Base-by-base conservation (phyloP, 2,329 filamentous ascomycete species). In the Byssochlamys sp. region DNA sequence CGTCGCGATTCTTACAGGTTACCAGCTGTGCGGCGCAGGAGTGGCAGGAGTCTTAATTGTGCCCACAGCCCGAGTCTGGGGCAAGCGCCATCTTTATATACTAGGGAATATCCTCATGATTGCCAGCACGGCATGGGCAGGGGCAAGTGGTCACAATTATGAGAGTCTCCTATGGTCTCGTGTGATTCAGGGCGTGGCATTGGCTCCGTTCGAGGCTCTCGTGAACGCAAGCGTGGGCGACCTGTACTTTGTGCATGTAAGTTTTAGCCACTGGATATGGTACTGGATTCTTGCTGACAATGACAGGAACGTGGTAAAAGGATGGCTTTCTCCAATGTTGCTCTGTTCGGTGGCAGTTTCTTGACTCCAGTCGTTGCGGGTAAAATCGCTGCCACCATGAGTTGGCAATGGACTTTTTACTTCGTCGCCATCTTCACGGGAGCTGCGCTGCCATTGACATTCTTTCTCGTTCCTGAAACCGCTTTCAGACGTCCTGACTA, bases 151-250 rank as follows among this genome's bases (percentile, higher is more conserved):
- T 10, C 79, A 77, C 45, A 84, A 84, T 70, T 94, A 95, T 71
- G 78, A 75, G 14, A 89, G 84, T 66, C 78, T 96, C 59, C 69
- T 94, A 3, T 89, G 85, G 74, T 87, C 92, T 11, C 81, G 92
- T 11, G 82, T 95, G 55, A 83, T 95, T 57, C 92, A 96, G 72
- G 92, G 92, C 24, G 81, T 96, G 50, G 91, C 88, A 0, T 80
- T 91, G 19, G 91, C 91, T 7, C 91, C 92, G 0, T 96, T 94
- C 63, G 92, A 97, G 74, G 89, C 89, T 1, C 77, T 96, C 26
- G 87, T 96, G 58, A 96, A 95, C 72, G 90, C 90, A 0, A 87
- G 85, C 53, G 89, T 96, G 5, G 92, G 91, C 48, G 92, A 97
- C 71, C 71, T 97, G 55, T 96, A 92, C 73, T 94, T 86, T 71